phyloP scores from a whole-genome alignment of 1,284 basidiomycete genomes.

The Papiliotrema fonsecae region DNA sequence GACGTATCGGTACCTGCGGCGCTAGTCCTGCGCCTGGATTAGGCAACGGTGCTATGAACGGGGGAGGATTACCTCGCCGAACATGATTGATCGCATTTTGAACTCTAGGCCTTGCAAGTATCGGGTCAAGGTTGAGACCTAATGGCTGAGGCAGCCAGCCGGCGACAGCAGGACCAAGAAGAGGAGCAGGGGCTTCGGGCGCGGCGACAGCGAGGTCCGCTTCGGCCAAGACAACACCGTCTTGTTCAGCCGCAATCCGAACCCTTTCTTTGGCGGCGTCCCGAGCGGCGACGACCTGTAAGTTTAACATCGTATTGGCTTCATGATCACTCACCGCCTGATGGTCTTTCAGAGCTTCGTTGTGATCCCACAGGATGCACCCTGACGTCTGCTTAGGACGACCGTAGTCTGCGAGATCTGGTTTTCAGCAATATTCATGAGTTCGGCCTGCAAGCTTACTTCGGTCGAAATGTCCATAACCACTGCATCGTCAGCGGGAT shows the following conservation, averaged over 20 bases:
- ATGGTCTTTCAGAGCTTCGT: constrained; percentile 10
- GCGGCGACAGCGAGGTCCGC: background rate
- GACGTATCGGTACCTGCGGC: too few relatives aligned
- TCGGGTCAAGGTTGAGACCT: too few relatives aligned
- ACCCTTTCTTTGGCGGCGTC: background rate
- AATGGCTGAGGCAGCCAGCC: too few relatives aligned
- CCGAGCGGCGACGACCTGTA: background rate
- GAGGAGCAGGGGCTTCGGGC: too few relatives aligned
- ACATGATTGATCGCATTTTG: too few relatives aligned
- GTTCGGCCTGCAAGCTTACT: background rate
- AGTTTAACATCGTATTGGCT: background rate
- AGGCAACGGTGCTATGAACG: too few relatives aligned
- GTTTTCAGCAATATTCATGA: background rate
- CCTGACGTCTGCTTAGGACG: constrained; percentile 42
- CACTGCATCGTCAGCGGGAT: background rate
- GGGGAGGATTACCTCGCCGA: too few relatives aligned
- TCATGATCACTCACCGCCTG: background rate
- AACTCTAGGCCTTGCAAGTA: too few relatives aligned
- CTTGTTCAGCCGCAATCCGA: background rate
- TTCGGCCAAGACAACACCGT: background rate
- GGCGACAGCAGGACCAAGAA: too few relatives aligned
- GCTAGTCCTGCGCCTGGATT: too few relatives aligned
- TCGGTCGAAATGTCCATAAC: background rate
- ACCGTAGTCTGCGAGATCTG: constrained; percentile 10
- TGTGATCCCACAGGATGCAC: constrained; percentile 64